phyloP scores from a whole-genome alignment of 768 basidiomycete species.

The Astraeus odoratus region DNA sequence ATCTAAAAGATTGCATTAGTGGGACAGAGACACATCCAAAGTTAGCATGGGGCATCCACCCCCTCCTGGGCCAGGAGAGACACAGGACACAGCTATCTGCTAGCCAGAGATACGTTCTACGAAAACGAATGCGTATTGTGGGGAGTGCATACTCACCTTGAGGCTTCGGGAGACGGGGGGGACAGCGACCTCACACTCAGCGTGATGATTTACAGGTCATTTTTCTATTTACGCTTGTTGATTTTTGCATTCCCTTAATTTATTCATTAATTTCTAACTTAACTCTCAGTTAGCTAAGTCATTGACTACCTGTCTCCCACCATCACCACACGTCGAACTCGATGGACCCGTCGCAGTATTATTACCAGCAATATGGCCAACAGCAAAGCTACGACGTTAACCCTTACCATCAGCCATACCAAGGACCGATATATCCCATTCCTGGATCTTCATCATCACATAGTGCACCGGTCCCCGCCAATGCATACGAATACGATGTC shows the following conservation, averaged over 20 bases:
- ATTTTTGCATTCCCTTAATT: conserved; percentile 9
- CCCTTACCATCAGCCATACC: conserved; percentile 78
- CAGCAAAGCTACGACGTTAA: conserved; percentile 59
- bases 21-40: conserved; percentile 25
- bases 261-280: not conserved
- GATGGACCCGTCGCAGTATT: conserved; percentile 33
- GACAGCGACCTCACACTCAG: conserved; percentile 18
- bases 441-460: conserved; percentile 61
- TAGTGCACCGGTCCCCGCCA: conserved; percentile 75
- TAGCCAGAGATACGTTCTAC: not conserved
- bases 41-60: conserved; percentile 26
- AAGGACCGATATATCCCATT: conserved; percentile 63
- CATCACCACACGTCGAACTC: too few relatives aligned
- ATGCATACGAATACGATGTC: conserved; percentile 90
- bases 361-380: conserved; percentile 44
- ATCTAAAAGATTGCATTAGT: conserved; percentile 38
- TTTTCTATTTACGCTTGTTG: conserved; percentile 24
- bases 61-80: conserved; percentile 3
- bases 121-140: too few relatives aligned
- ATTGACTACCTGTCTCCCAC: conserved; percentile 1
- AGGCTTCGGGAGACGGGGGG: conserved; percentile 24
- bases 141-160: conserved; percentile 32
- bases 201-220: conserved; percentile 8
- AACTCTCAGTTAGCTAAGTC: not conserved
- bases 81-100: not conserved